Conservation (phyloP, 1,284 basidiomycete species). For the Earliella scabrosa region DNA sequence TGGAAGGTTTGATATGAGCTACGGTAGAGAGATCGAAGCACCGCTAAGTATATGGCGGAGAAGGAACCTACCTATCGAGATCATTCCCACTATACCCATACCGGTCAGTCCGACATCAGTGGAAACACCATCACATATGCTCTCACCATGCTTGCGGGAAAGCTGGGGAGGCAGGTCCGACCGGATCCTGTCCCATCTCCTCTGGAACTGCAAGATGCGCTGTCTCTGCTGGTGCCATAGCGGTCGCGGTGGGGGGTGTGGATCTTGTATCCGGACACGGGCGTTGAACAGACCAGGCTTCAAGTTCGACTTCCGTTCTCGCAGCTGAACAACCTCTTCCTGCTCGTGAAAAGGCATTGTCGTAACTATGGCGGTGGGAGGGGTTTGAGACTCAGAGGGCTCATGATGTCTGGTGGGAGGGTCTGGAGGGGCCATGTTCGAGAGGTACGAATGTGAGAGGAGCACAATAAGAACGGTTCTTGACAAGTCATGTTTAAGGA, state of each 20-base stretch:
- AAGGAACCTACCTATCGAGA: slow-evolving; percentile 31
- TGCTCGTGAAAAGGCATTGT: background rate
- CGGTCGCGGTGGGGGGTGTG: slow-evolving; percentile 2
- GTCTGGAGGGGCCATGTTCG: too few relatives aligned
- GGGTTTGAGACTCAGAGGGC: background rate
- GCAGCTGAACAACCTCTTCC: background rate
- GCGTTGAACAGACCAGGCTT: background rate
- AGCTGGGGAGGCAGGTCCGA: slow-evolving; percentile 35
- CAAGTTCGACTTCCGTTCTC: background rate
- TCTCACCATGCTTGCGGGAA: slow-evolving; percentile 33
- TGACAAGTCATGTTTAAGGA: too few relatives aligned
- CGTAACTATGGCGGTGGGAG: background rate
- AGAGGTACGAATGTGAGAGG: too few relatives aligned
- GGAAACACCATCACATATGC: background rate
- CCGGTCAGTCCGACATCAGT: background rate
- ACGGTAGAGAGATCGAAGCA: too few relatives aligned
- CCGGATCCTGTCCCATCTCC: slow-evolving; percentile 35
- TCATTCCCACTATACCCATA: slow-evolving; percentile 34
- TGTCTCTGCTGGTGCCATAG: slow-evolving; percentile 22
- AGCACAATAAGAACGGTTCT: too few relatives aligned
- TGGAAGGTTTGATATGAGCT: too few relatives aligned
- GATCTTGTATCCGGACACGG: slow-evolving; percentile 6
- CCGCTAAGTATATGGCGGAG: too few relatives aligned
- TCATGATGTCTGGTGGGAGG: too few relatives aligned
- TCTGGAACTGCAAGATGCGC: slow-evolving; percentile 31